phyloP scores from a whole-genome alignment of 371 early-diverging fungal genomes.

The Circinella umbellata region DNA sequence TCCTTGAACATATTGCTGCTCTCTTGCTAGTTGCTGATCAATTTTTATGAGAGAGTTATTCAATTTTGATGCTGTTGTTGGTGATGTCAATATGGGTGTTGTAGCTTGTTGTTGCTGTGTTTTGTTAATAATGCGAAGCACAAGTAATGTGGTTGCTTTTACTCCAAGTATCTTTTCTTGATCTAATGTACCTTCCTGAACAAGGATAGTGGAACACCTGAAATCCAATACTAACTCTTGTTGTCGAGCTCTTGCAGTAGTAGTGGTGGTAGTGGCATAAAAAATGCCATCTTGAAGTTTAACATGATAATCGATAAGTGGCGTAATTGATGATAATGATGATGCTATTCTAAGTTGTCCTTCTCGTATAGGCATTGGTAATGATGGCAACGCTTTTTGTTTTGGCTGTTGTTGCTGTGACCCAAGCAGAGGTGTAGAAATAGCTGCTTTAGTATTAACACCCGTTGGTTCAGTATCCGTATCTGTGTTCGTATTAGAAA shows the following conservation, averaged over 20 bases:
- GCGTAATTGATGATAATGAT: background rate
- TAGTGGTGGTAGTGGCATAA: background rate
- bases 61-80: background rate
- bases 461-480: too few species aligned
- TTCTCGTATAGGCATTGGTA: slow-evolving; percentile 5
- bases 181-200: background rate
- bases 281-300: background rate
- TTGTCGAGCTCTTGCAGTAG: background rate
- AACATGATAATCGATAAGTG: background rate
- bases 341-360: background rate
- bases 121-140: background rate
- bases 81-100: background rate
- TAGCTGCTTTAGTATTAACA: too few species aligned
- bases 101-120: background rate
- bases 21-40: slow-evolving; percentile 3
- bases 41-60: background rate
- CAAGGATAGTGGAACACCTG: background rate
- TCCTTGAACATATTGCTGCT: slow-evolving; percentile 10
- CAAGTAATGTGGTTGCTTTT: background rate
- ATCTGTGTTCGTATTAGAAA: background rate
- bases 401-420: background rate
- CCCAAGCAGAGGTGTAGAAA: too few species aligned
- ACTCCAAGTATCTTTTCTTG: background rate
- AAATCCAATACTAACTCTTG: background rate
- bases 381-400: background rate